Percentiles rank a stretch among this genome's conserved stretches.
Evolutionary conservation across 2,329 filamentous ascomycete species (phyloP).

Genomic region (Aspergillus pseudoglaucus): DNA sequence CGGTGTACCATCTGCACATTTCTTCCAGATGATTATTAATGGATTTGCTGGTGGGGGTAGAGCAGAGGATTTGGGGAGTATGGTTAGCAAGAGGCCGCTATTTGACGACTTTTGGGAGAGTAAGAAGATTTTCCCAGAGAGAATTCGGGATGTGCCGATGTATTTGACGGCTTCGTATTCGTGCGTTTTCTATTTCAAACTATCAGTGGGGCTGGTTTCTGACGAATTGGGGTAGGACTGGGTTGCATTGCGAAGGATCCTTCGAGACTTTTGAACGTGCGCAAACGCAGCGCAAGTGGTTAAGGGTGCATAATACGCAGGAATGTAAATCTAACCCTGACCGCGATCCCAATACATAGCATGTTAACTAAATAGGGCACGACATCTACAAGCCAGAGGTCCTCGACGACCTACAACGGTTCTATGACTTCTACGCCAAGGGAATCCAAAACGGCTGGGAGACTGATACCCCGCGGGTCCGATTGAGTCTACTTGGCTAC

Average conservation of each 20-base stretch:
- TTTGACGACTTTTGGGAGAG: conserved; percentile 18
- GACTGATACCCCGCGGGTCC: conserved; percentile 6
- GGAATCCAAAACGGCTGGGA: conserved; percentile 7
- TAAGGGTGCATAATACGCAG: conserved; percentile 17
- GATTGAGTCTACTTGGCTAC: conserved; percentile 5
- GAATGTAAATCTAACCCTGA: conserved; percentile 10
- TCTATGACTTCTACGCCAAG: conserved; percentile 10
- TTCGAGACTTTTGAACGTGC: conserved; percentile 13
- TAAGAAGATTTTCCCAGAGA: conserved; percentile 13
- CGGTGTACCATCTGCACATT: conserved; percentile 10
- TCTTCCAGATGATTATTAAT: conserved; percentile 9
- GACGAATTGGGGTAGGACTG: conserved; percentile 1
- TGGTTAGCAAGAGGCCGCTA: conserved; percentile 11
- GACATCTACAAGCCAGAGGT: conserved; percentile 18
- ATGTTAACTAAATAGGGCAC: conserved; percentile 8
- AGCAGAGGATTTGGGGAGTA: conserved; percentile 8
- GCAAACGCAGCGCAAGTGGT: conserved; percentile 13
- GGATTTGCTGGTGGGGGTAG: conserved; percentile 7
- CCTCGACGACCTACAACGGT: conserved; percentile 15
- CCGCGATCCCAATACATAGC: not conserved
- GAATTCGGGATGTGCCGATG: conserved; percentile 14
- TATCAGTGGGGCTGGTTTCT: no score
- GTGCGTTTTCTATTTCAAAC: not conserved
- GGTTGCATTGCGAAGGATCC: conserved; percentile 16
- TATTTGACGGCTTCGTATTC: conserved; percentile 20